Percentiles rank a stretch among this genome's conserved stretches.
These are phyloP conservation scores for Coemansia sp. DNA, from an alignment of 192 early-diverging fungal species.

Conservation along the genomic window DNA sequence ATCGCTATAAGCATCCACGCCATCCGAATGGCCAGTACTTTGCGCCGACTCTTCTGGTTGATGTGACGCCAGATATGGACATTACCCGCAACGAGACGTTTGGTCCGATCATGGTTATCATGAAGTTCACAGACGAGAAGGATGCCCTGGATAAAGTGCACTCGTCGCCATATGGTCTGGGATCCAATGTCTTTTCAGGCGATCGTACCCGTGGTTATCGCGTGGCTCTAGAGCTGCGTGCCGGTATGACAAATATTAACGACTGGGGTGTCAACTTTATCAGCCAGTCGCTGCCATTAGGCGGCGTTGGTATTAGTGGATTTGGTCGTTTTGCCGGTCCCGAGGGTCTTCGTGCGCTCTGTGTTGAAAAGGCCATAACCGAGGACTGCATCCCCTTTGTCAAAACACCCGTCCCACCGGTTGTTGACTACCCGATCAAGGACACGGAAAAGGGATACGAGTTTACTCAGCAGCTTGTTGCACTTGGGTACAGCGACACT, in stretches of 20 bases:
- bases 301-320: constrained; percentile 76
- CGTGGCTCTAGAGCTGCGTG: constrained; percentile 63
- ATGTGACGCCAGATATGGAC: constrained; percentile 72
- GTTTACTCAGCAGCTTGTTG: constrained; percentile 60
- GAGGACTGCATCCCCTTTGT: constrained; percentile 69
- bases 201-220: constrained; percentile 61
- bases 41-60: constrained; percentile 76
- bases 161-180: constrained; percentile 71
- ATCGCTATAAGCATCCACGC: constrained; percentile 64
- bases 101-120: constrained; percentile 79
- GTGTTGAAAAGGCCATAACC: constrained; percentile 71
- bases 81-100: constrained; percentile 77
- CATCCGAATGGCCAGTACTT: constrained; percentile 80
- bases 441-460: constrained; percentile 56
- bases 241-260: constrained; percentile 84
- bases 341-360: constrained; percentile 72
- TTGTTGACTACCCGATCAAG: constrained; percentile 74
- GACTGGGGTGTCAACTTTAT: constrained; percentile 86
- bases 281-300: constrained; percentile 80
- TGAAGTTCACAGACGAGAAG: constrained; percentile 67
- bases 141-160: constrained; percentile 72
- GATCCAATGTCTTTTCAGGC: constrained; percentile 75
- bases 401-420: constrained; percentile 72
- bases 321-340: constrained; percentile 75
- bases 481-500: constrained; percentile 55